These are phyloP conservation scores for Pelargonium cotyledonis DNA, from an alignment of 441 rosid genomes.

Conservation along the genomic window DNA sequence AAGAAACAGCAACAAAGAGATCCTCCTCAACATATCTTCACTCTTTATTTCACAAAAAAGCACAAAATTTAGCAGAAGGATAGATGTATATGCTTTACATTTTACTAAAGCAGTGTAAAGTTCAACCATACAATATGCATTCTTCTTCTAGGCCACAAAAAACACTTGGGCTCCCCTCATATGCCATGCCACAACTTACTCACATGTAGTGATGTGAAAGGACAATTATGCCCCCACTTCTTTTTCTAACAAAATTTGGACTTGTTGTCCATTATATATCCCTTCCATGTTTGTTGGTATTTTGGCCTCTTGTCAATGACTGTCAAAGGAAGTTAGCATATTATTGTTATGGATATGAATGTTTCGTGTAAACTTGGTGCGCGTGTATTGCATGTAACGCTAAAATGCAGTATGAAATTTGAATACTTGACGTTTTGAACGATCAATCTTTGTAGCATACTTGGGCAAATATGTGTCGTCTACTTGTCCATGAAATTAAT, in stretches of 20 bases:
- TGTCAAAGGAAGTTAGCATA: not conserved
- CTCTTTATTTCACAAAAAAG: not conserved
- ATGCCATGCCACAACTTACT: not conserved
- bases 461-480: no score
- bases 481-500: no score
- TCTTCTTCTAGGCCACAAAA: not conserved
- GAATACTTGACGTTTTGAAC: no score
- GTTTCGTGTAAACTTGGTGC: no score
- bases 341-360: no score
- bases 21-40: conserved; percentile 2
- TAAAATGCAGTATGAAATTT: no score
- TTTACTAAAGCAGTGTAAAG: not conserved
- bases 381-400: no score
- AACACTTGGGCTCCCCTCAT: no score
- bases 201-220: not conserved
- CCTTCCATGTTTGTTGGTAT: not conserved
- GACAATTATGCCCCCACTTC: not conserved
- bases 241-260: not conserved
- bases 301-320: not conserved
- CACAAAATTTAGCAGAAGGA: not conserved
- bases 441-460: no score
- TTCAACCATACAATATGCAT: not conserved
- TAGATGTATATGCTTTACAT: not conserved
- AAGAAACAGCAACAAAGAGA: conserved; percentile 3
- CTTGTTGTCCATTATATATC: not conserved